Percentiles rank a stretch among this genome's conserved stretches.
phyloP scores from a whole-genome alignment of 768 basidiomycete species.

The Lepiota brunneoincarnata region DNA sequence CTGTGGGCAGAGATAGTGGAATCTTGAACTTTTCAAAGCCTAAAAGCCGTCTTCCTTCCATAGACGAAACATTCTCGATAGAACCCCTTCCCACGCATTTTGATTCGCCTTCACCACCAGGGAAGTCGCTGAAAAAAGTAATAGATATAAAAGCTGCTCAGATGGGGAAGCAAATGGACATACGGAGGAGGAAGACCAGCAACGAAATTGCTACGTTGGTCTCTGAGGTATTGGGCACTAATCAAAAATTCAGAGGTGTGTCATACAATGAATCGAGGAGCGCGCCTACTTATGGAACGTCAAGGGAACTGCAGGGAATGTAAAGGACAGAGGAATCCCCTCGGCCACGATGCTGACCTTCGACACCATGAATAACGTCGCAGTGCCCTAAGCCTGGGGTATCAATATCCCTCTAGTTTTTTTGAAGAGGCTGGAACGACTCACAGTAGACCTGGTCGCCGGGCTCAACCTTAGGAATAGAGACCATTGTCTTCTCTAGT shows the following conservation, averaged over 20 bases:
- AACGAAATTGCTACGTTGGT: conserved; percentile 44
- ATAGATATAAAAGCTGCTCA: neutral
- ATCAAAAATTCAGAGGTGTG: neutral
- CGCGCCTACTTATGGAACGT: conserved; percentile 53
- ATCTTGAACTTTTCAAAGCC: conserved; percentile 39
- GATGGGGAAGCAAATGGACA: conserved; percentile 14
- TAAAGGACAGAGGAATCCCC: conserved; percentile 56
- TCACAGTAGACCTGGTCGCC: conserved; percentile 64
- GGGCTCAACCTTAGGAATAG: conserved; percentile 55
- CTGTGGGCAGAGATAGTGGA: neutral
- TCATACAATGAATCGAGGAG: conserved; percentile 38
- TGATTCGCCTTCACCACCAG: conserved; percentile 50
- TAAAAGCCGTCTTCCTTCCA: conserved; percentile 35
- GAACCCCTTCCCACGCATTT: conserved; percentile 36
- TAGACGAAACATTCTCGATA: conserved; percentile 27
- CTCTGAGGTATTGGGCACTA: conserved; percentile 48
- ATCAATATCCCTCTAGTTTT: conserved; percentile 34
- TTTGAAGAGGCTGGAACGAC: conserved; percentile 9
- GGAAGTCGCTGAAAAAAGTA: conserved; percentile 34
- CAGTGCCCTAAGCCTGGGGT: conserved; percentile 53
- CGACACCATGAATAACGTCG: conserved; percentile 56
- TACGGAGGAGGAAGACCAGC: conserved; percentile 50
- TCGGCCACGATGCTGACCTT: conserved; percentile 41
- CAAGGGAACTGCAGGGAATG: conserved; percentile 51
- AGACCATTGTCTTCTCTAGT: conserved; percentile 53